Evolutionary conservation across 2,329 filamentous ascomycete species (phyloP), one percentile per base, ranked within the genome.

Genomic region (Gyromitra esculenta): DNA sequence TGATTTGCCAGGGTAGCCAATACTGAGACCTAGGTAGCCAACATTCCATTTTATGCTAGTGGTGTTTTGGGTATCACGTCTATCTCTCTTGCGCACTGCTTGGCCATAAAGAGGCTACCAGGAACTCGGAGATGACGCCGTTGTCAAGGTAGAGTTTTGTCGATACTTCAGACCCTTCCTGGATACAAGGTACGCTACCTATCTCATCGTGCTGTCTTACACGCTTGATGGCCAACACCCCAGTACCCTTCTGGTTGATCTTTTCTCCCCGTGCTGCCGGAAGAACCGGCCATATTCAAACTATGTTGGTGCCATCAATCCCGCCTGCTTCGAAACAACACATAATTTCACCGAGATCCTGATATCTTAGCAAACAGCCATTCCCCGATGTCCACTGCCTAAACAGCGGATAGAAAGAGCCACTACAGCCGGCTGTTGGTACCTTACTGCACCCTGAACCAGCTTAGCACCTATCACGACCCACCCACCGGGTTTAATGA

Each of bases 391-490:
- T 37, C 11, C 1, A 57, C 25, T 35, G 25, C 13, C 25, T 57
- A 56, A 56, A 35, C 9, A 35, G 7, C 7, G 54, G 31, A 2
- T n/a, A 57, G n/a, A 9, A 57, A 21, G 37, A 57, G 25, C 25
- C 11, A 15, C 54, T 37, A 13, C 54, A n/a, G 54, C 25, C 54
- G 25, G 31, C 5, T 5, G 25, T 57, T 7, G 25, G 31, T 37
- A 13, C n/a, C 43, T 31, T 64, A 48, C 21, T n/a, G 18, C 31
- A 5, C 25, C 15, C 6, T 21, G 9, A 64, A 37, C 43, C 11
- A 52, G 43, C 18, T 11, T 65, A 65, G 62, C 43, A 52, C 52
- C 59, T 43, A 63, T 31, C 59, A 48, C 8, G 18, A 15, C 13
- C 21, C 41, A 50, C 43, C 18, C 25, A 8, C 43, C 35, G 15